Evolutionary conservation across 2,329 filamentous ascomycete genomes (phyloP), one percentile per base, ranked within the genome.

Genomic region (Geosmithia flava): DNA sequence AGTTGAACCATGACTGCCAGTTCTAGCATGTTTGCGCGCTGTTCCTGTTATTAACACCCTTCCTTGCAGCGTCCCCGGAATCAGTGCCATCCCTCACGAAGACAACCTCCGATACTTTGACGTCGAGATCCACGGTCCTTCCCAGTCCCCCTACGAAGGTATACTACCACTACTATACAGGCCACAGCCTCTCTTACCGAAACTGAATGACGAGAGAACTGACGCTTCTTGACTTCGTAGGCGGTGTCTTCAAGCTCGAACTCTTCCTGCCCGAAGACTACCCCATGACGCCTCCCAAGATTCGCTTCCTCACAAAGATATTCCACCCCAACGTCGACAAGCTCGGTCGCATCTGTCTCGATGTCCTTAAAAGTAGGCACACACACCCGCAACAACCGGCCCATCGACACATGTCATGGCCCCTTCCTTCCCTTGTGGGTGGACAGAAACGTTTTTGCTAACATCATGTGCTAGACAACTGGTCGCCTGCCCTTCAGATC

Each of bases 311-410:
- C 47, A 98, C 94, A 58, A 96, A 95, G 71, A 97, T 98, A 66
- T 98, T 97, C 69, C 94, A 98, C 66, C 93, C 93, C 47, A 98
- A 98, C 65, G 96, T 98, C 57, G 93, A 98, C 66, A 94, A 94
- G 68, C 80, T 98, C 2, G 93, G 93, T 51, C 85, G 93, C 51
- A 98, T 98, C 68, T 98, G 94, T 63, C 72, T 98, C 46, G 93
- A 98, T 63, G 93, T 98, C 33, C 71, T 98, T 50, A 98, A 98
- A 75, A 95, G 93, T 95, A 72, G 57, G 78, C 53, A 49, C 51
- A 49, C 44, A 42, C 20, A 45, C 17, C 45, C 15, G 4, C 15
- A 20, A 19, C 4, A 39, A 5, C 10, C 15, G 10, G 33, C 10
- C 3, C 33, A 37, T 7, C 3, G 33, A 13, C 33, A 16, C 33